Base-by-base conservation (phyloP, 345 rosid genomes). In the Nasturtium officinale region DNA sequence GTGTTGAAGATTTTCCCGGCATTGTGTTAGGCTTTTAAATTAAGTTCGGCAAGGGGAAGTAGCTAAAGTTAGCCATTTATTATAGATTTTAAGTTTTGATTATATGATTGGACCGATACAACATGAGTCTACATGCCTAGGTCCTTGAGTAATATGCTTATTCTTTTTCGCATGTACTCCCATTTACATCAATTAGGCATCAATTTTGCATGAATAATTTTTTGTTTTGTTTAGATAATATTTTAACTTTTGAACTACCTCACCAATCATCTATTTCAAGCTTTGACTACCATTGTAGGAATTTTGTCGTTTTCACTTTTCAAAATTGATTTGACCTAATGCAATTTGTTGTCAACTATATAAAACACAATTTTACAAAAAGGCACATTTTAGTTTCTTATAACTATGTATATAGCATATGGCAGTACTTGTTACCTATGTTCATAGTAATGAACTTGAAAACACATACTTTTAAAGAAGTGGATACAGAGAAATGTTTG, bases 201-300 rank as follows among this genome's bases (percentile, higher is more conserved):
- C 79, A 45, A 61, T n/a, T 61, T 61, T 61, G 79, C 79, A 75
- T 69, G 79, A 75, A n/a, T n/a, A n/a, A n/a, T n/a, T n/a, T n/a
- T n/a, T 64, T 53, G 43, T 60, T 25, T 18, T 42, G 7, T n/a
- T 23, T 60, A 20, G 58, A 43, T 45, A 11, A 53, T 8, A 51
- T 72, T 61, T 54, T 75, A 51, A 63, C 62, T 43, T 75, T 68
- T 45, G 32, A 68, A 61, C 74, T 32, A 75, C 64, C 9, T 67
- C 64, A 25, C 40, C 56, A 65, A 25, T 66, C 72, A 50, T 74
- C n/a, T 35, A 58, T 38, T 28, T 38, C 60, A 33, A 48, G 35
- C 73, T 74, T 50, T 66, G 73, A 67, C 72, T 59, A 67, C 23
- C 35, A 8, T 29, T 38, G 28, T 75, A 67, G 18, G 52, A 51